Conservation (phyloP, 2,329 filamentous ascomycete species). For the Hymenoscyphus fraxineus region DNA sequence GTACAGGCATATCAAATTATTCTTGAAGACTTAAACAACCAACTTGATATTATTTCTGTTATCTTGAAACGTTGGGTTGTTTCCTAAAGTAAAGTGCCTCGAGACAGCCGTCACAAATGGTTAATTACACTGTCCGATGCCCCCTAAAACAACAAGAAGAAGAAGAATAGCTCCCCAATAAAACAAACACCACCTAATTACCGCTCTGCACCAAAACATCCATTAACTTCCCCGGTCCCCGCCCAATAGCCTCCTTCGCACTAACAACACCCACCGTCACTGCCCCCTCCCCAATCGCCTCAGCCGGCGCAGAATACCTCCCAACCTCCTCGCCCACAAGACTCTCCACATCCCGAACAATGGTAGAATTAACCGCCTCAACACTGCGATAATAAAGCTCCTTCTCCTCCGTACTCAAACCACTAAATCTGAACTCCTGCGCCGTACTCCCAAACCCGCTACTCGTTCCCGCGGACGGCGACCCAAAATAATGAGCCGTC, state of each 20-base stretch:
- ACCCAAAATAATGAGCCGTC: constrained; percentile 51
- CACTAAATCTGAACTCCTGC: constrained; percentile 52
- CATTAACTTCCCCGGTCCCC: constrained; percentile 34
- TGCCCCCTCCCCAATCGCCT: constrained; percentile 10
- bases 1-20: no score
- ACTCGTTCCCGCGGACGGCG: constrained; percentile 43
- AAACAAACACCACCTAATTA: not conserved
- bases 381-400: constrained; percentile 54
- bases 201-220: constrained; percentile 24
- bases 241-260: constrained; percentile 36
- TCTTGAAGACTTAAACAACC: no score
- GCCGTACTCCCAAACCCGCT: constrained; percentile 52
- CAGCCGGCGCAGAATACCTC: constrained; percentile 14
- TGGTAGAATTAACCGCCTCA: constrained; percentile 49
- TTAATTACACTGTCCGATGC: no score
- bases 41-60: no score
- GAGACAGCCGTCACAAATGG: no score
- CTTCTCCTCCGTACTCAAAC: constrained; percentile 33
- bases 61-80: no score
- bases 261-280: constrained; percentile 23
- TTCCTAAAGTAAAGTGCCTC: no score
- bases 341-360: constrained; percentile 47
- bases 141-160: not conserved
- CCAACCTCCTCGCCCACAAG: constrained; percentile 30
- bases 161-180: not conserved